phyloP scores from a whole-genome alignment of 2,329 filamentous ascomycete species.

The Colletotrichum siamense region DNA sequence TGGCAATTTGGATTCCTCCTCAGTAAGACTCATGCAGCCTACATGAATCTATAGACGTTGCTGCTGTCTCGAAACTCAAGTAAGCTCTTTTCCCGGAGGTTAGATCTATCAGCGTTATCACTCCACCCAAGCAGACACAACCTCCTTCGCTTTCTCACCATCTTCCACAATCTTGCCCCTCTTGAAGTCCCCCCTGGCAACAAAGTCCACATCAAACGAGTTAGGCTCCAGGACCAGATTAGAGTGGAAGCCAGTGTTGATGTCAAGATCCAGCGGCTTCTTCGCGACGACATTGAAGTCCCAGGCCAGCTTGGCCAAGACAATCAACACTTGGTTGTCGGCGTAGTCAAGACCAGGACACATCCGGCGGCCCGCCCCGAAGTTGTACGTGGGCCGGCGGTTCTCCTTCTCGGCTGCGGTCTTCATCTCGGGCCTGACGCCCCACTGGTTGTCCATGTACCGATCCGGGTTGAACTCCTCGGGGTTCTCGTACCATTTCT shows the following conservation, averaged over 20 bases:
- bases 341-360: constrained; percentile 56
- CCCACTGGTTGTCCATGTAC: constrained; percentile 25
- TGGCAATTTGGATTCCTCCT: not conserved
- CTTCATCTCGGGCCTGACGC: constrained; percentile 6
- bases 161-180: constrained; percentile 19
- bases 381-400: constrained; percentile 40
- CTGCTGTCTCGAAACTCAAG: not conserved
- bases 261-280: constrained; percentile 26
- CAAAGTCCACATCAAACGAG: constrained; percentile 24
- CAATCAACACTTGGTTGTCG: constrained; percentile 46
- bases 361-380: constrained; percentile 52
- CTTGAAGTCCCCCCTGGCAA: constrained; percentile 23
- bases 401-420: constrained; percentile 3
- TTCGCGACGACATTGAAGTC: constrained; percentile 42
- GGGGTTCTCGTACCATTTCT: constrained; percentile 27
- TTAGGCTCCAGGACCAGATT: constrained; percentile 24
- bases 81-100: not conserved
- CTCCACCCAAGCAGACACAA: not conserved
- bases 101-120: not conserved
- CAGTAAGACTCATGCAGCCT: not conserved
- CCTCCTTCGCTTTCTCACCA: not conserved
- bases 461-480: constrained; percentile 31
- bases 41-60: not conserved
- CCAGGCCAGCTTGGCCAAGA: constrained; percentile 51
- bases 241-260: constrained; percentile 29